These are phyloP conservation scores for Veloporphyrellus conicus DNA, from an alignment of 1,284 basidiomycete genomes.

Conservation along the genomic window DNA sequence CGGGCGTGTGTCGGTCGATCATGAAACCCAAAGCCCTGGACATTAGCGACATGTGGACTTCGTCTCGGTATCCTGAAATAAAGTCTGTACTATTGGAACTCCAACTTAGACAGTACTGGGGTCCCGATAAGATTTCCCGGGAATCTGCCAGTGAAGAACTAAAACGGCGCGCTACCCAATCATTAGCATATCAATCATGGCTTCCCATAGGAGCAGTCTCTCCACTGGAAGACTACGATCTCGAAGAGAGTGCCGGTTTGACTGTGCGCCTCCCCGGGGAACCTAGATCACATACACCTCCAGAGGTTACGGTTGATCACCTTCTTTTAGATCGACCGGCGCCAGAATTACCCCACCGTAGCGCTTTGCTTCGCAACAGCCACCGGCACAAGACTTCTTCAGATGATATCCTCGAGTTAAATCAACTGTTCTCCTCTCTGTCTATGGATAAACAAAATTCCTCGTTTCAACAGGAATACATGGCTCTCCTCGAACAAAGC, in stretches of 20 bases:
- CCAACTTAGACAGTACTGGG: too few relatives aligned
- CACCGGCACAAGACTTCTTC: not conserved
- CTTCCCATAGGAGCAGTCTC: too few relatives aligned
- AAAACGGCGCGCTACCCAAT: too few relatives aligned
- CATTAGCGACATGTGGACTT: rapidly evolving
- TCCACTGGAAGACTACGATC: too few relatives aligned
- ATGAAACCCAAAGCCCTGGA: slow-evolving; percentile 21
- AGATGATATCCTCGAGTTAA: not conserved
- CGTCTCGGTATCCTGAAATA: not conserved
- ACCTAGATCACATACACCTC: too few relatives aligned
- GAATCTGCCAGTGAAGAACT: too few relatives aligned
- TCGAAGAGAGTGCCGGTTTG: too few relatives aligned
- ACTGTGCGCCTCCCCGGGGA: too few relatives aligned
- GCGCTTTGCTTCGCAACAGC: not conserved
- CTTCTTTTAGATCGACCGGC: not conserved
- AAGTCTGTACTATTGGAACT: too few relatives aligned
- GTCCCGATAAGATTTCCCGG: too few relatives aligned
- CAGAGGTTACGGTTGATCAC: not conserved
- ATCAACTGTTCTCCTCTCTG: not conserved
- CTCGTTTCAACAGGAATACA: not conserved
- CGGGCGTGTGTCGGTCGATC: slow-evolving; percentile 38
- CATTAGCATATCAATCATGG: too few relatives aligned
- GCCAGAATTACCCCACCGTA: not conserved
- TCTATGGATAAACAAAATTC: too few relatives aligned
- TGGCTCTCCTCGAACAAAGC: not conserved